Evolutionary conservation across 176 grass and related monocot genomes (phyloP).

Genomic region (Oryza glumipatula): DNA sequence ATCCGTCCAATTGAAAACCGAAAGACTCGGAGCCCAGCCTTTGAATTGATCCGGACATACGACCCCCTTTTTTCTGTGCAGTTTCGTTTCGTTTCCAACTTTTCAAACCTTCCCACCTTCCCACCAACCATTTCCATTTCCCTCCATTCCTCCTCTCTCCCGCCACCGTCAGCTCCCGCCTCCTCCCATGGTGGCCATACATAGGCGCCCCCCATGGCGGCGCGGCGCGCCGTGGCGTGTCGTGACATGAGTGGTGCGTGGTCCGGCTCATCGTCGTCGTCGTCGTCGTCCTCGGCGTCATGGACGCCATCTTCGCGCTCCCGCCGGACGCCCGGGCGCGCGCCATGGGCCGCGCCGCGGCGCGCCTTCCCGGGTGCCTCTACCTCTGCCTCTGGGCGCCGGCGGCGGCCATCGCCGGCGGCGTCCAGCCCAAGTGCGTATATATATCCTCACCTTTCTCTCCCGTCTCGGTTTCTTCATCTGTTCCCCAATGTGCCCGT

Average conservation of each 20-base stretch:
- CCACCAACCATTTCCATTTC: background rate
- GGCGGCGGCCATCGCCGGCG: conserved; percentile 14
- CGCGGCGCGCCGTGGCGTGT: too few species aligned
- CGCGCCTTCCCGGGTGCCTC: conserved; percentile 53
- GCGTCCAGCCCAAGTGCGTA: conserved; percentile 1
- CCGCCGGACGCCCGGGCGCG: conserved; percentile 18
- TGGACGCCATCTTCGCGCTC: conserved; percentile 52
- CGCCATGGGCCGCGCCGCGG: conserved; percentile 51
- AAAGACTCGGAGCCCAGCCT: background rate
- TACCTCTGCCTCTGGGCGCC: conserved; percentile 59
- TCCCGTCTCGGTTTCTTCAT: too few species aligned
- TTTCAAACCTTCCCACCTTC: background rate
- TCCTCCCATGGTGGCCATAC: background rate
- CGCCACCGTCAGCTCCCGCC: background rate
- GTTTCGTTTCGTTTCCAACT: background rate
- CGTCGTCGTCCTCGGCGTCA: background rate
- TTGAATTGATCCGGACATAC: background rate
- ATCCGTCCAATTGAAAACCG: background rate
- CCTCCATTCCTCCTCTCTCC: background rate
- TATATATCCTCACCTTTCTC: too few species aligned
- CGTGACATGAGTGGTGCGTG: too few species aligned
- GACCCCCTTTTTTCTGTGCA: background rate
- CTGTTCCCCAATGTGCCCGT: too few species aligned
- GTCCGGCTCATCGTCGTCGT: background rate
- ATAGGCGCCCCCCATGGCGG: too few species aligned